phyloP scores from a whole-genome alignment of 108 stramenopile genomes.

The Mediolabrus comicus region DNA sequence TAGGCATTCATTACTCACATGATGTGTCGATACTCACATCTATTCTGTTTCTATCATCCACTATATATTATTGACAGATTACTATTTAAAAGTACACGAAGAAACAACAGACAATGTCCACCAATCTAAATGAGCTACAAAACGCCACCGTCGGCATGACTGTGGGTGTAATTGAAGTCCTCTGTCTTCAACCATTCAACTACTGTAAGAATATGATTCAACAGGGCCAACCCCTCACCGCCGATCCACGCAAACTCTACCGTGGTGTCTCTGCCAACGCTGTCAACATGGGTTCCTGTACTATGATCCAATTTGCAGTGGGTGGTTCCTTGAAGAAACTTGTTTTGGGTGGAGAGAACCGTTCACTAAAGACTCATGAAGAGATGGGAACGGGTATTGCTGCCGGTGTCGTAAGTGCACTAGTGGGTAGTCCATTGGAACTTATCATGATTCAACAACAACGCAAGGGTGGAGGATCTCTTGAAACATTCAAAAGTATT shows the following conservation, averaged over 20 bases:
- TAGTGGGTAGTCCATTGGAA: conserved; percentile 87
- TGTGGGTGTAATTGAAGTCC: conserved; percentile 90
- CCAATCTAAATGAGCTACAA: conserved; percentile 82
- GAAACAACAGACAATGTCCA: conserved; percentile 62
- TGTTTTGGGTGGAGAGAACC: conserved; percentile 51
- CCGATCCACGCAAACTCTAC: conserved; percentile 77
- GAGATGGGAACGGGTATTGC: conserved; percentile 82
- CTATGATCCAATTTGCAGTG: conserved; percentile 93
- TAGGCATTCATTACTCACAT: no score
- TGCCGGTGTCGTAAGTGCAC: conserved; percentile 80
- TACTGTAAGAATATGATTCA: conserved; percentile 93
- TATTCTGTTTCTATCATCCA: neutral
- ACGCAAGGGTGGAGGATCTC: conserved; percentile 73
- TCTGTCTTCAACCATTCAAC: conserved; percentile 91
- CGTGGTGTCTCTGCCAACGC: conserved; percentile 88
- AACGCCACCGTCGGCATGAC: conserved; percentile 94
- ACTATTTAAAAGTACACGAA: neutral
- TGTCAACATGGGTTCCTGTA: conserved; percentile 92
- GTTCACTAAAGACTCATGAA: conserved; percentile 55
- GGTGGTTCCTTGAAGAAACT: conserved; percentile 79
- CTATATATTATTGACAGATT: neutral
- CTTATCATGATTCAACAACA: conserved; percentile 97
- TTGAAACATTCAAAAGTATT: conserved; percentile 57
- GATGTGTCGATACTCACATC: neutral
- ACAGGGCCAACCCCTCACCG: conserved; percentile 79